Evolutionary conservation across 1,284 basidiomycete species (phyloP).

Genomic region (Cutaneotrichosporon cutaneum): DNA sequence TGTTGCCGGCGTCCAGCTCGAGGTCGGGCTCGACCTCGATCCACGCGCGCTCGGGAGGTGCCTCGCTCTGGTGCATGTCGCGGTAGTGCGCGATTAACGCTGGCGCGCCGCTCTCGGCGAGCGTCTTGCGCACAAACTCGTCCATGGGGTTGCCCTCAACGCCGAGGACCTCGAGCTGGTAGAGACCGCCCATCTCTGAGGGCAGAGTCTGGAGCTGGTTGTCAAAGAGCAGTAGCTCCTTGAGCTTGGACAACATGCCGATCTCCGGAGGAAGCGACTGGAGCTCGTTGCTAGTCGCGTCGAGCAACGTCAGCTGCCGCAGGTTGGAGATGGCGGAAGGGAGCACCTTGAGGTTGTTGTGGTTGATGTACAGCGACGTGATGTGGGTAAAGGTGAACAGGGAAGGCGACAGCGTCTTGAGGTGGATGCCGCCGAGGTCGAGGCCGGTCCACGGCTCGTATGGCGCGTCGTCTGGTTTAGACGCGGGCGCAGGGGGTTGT

Average conservation of each 20-base stretch:
- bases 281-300: slow-evolving; percentile 88
- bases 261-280: slow-evolving; percentile 78
- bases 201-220: slow-evolving; percentile 85
- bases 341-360: slow-evolving; percentile 80
- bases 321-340: slow-evolving; percentile 83
- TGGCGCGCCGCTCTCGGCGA: slow-evolving; percentile 90
- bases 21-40: slow-evolving; percentile 68
- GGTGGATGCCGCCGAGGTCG: slow-evolving; percentile 92
- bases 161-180: slow-evolving; percentile 89
- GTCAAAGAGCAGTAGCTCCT: slow-evolving; percentile 93
- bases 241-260: slow-evolving; percentile 84
- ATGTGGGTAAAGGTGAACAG: slow-evolving; percentile 92
- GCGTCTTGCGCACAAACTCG: slow-evolving; percentile 68
- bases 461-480: slow-evolving; percentile 38
- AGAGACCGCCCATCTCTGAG: slow-evolving; percentile 81
- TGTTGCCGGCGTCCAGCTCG: slow-evolving; percentile 58
- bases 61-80: slow-evolving; percentile 59
- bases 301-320: slow-evolving; percentile 82
- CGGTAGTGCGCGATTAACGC: slow-evolving; percentile 85
- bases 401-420: slow-evolving; percentile 82
- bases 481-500: slow-evolving; percentile 35
- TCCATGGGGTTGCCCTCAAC: slow-evolving; percentile 95
- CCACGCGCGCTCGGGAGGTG: slow-evolving; percentile 83
- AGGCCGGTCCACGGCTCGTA: slow-evolving; percentile 75
- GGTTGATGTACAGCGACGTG: slow-evolving; percentile 93